A percentile compares a stretch with the other conserved stretches of the same genome.
phyloP scores from a whole-genome alignment of 805 yeast species.

The Saturnispora zaruensis region DNA sequence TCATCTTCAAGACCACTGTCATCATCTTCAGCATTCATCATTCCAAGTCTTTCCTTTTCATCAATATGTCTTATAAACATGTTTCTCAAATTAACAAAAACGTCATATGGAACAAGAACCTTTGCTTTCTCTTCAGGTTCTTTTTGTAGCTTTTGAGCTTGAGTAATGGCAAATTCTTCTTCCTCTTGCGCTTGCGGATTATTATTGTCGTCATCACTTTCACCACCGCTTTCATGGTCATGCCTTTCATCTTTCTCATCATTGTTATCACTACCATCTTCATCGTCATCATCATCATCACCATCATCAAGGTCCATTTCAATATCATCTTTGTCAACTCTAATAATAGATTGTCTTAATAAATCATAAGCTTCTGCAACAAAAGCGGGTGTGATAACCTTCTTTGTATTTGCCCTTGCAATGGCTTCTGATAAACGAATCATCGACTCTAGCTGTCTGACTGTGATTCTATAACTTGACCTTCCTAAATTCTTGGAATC shows the following conservation, averaged over 20 bases:
- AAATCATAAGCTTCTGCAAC: slow-evolving; percentile 92
- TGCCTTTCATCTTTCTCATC: slow-evolving; percentile 19
- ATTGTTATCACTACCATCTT: slow-evolving; percentile 31
- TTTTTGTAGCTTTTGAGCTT: slow-evolving; percentile 6
- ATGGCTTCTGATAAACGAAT: slow-evolving; percentile 91
- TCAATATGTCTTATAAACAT: slow-evolving; percentile 51
- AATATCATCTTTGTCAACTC: slow-evolving; percentile 90
- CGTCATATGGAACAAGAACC: slow-evolving; percentile 67
- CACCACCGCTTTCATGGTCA: slow-evolving; percentile 10
- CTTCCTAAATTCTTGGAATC: slow-evolving; percentile 86
- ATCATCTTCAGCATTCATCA: slow-evolving; percentile 41
- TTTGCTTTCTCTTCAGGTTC: slow-evolving; percentile 26
- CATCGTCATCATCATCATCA: slow-evolving; percentile 22
- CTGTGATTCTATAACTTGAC: slow-evolving; percentile 88
- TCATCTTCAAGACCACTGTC: slow-evolving; percentile 26
- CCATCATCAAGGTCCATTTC: slow-evolving; percentile 65
- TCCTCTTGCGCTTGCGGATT: slow-evolving; percentile 9
- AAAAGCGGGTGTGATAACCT: slow-evolving; percentile 71
- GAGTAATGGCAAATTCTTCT: slow-evolving; percentile 5
- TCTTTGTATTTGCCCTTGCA: slow-evolving; percentile 93
- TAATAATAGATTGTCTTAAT: slow-evolving; percentile 81
- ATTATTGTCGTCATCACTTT: not conserved
- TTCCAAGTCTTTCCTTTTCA: slow-evolving; percentile 30
- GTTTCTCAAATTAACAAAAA: slow-evolving; percentile 78
- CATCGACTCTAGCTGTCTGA: slow-evolving; percentile 92